A percentile compares a stretch with the other conserved stretches of the same genome.
Conservation (phyloP, 768 basidiomycete genomes). For the Amanita rubescens region DNA sequence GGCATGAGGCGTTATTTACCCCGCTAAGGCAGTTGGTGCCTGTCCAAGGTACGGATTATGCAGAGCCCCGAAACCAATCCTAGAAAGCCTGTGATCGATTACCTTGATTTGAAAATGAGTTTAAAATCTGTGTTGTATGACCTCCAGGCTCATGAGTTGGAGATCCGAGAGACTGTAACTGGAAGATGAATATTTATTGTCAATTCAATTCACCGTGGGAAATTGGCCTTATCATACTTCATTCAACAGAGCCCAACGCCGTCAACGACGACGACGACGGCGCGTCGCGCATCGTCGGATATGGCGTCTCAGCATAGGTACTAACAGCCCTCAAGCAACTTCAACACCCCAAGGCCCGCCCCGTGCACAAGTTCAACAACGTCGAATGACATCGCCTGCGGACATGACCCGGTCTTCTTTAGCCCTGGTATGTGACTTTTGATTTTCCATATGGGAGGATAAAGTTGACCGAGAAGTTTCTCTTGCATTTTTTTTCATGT, state of each 20-base stretch:
- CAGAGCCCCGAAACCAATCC: too few species aligned
- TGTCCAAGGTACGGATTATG: background rate
- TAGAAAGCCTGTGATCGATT: too few species aligned
- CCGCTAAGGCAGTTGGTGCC: background rate
- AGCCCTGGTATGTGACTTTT: slow-evolving; percentile 21
- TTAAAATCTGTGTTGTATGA: too few species aligned
- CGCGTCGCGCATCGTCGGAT: background rate
- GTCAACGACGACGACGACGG: background rate
- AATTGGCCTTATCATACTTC: background rate
- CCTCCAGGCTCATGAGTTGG: too few species aligned
- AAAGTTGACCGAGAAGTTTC: background rate
- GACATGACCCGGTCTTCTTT: slow-evolving; percentile 17
- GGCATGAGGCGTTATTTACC: background rate
- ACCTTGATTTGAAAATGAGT: too few species aligned
- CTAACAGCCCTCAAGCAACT: background rate
- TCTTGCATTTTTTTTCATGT: background rate
- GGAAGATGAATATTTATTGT: too few species aligned
- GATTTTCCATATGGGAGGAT: background rate
- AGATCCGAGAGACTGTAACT: too few species aligned
- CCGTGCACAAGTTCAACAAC: slow-evolving; percentile 10
- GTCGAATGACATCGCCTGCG: slow-evolving; percentile 28
- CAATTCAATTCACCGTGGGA: background rate
- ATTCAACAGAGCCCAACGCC: background rate
- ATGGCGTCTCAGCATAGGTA: background rate
- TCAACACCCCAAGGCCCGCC: background rate